A percentile compares a stretch with the other conserved stretches of the same genome.
Conservation (phyloP, 768 basidiomycete genomes). For the Dioszegia hungarica region DNA sequence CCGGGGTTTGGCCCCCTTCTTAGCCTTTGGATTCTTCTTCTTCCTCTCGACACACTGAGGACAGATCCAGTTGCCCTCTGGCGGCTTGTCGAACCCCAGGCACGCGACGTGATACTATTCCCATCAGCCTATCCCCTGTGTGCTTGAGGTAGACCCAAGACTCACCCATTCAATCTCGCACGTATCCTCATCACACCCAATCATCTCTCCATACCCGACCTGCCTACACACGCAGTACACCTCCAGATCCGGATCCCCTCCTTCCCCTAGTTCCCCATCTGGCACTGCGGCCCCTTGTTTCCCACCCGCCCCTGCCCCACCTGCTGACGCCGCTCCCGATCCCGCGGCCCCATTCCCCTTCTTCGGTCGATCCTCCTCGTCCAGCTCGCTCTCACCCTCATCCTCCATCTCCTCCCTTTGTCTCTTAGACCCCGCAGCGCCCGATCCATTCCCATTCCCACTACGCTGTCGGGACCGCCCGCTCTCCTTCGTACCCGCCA, state of each 20-base stretch:
- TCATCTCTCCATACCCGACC: slow-evolving; percentile 50
- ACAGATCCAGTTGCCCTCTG: slow-evolving; percentile 41
- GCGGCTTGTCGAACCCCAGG: slow-evolving; percentile 30
- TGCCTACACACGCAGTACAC: slow-evolving; percentile 45
- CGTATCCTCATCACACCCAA: slow-evolving; percentile 49
- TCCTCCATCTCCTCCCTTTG: slow-evolving; percentile 27
- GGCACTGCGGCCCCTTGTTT: neutral
- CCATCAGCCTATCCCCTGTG: neutral
- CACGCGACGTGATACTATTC: slow-evolving; percentile 39
- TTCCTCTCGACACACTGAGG: slow-evolving; percentile 32
- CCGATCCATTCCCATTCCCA: slow-evolving; percentile 3
- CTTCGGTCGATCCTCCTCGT: slow-evolving; percentile 6
- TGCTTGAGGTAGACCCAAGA: slow-evolving; percentile 2
- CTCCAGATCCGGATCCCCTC: slow-evolving; percentile 34
- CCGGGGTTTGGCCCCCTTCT: slow-evolving; percentile 15
- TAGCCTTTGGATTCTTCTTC: slow-evolving; percentile 31
- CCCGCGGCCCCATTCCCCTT: slow-evolving; percentile 7
- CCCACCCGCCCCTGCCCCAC: neutral
- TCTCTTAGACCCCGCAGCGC: slow-evolving; percentile 20
- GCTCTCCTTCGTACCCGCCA: neutral
- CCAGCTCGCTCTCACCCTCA: slow-evolving; percentile 18
- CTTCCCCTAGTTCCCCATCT: slow-evolving; percentile 18
- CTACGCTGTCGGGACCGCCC: neutral
- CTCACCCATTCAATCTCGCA: slow-evolving; percentile 51
- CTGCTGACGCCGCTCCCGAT: neutral